Evolutionary conservation across 1,284 basidiomycete species (phyloP).

Genomic region (Exobasidium cylindrosporum): DNA sequence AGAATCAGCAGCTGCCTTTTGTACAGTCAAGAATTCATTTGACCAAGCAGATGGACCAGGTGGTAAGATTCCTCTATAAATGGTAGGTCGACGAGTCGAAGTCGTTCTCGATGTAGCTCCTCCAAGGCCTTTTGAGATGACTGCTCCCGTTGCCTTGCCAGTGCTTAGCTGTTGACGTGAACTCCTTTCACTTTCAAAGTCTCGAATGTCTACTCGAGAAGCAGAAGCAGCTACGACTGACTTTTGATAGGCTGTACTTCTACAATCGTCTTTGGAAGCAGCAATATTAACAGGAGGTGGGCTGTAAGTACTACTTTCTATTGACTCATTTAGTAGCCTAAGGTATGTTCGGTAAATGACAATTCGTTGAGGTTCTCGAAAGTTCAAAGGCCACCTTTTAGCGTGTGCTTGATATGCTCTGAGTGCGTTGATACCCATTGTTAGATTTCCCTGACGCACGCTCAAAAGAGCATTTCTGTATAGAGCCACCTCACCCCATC

Average conservation of each 20-base stretch:
- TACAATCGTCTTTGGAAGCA: constrained; percentile 35
- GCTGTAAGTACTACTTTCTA: constrained; percentile 28
- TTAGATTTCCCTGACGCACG: constrained; percentile 30
- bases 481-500: constrained; percentile 50
- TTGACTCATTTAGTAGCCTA: constrained; percentile 36
- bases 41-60: constrained; percentile 41
- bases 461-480: constrained; percentile 50
- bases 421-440: constrained; percentile 38
- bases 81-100: constrained; percentile 39
- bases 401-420: constrained; percentile 51
- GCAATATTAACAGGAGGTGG: constrained; percentile 28
- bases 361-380: constrained; percentile 49
- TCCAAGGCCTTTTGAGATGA: neutral
- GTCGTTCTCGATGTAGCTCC: constrained; percentile 38
- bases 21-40: constrained; percentile 40
- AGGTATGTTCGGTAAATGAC: constrained; percentile 48
- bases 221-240: constrained; percentile 36
- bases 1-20: constrained; percentile 26
- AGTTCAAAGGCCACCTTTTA: constrained; percentile 44
- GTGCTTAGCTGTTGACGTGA: constrained; percentile 21
- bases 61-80: constrained; percentile 22
- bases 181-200: constrained; percentile 38
- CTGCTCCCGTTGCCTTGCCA: constrained; percentile 20
- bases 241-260: constrained; percentile 42
- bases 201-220: constrained; percentile 38